A percentile compares a stretch with the other conserved stretches of the same genome.
Conservation (phyloP, 2,329 filamentous ascomycete species). For the Metarhizium guizhouense region DNA sequence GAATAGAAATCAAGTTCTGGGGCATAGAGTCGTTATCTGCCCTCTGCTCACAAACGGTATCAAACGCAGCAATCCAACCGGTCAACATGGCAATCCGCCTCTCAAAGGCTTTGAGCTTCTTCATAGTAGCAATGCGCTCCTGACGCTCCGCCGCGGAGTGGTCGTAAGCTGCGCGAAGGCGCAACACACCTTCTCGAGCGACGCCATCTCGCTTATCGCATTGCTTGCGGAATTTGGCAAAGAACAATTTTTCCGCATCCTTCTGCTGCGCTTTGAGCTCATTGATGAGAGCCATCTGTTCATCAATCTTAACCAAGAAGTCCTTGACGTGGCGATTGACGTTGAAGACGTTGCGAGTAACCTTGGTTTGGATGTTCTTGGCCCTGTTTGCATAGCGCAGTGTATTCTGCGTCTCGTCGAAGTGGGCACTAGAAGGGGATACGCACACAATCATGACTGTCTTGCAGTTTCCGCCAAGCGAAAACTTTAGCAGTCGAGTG, state of each 20-base stretch:
- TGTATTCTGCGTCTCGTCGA: slow-evolving; percentile 97
- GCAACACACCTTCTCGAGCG: slow-evolving; percentile 66
- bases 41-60: slow-evolving; percentile 64
- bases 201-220: slow-evolving; percentile 72
- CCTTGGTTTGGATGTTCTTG: slow-evolving; percentile 99
- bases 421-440: slow-evolving; percentile 91
- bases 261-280: slow-evolving; percentile 90
- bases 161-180: slow-evolving; percentile 77
- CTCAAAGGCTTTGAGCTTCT: slow-evolving; percentile 73
- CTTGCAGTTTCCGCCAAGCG: slow-evolving; percentile 93
- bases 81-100: slow-evolving; percentile 79
- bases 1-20: slow-evolving; percentile 61
- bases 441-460: slow-evolving; percentile 99
- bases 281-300: slow-evolving; percentile 95
- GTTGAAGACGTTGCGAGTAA: slow-evolving; percentile 98
- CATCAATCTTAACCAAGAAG: slow-evolving; percentile 97
- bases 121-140: slow-evolving; percentile 71
- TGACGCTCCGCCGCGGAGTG: slow-evolving; percentile 68
- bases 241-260: slow-evolving; percentile 73
- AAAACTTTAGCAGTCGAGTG: slow-evolving; percentile 91
- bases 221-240: slow-evolving; percentile 85
- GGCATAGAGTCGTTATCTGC: slow-evolving; percentile 48
- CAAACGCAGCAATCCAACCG: slow-evolving; percentile 88
- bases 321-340: slow-evolving; percentile 99
- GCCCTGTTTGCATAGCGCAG: slow-evolving; percentile 93